Evolutionary conservation across 2,329 filamentous ascomycete genomes (phyloP).

Genomic region (Aspergillus neotritici): DNA sequence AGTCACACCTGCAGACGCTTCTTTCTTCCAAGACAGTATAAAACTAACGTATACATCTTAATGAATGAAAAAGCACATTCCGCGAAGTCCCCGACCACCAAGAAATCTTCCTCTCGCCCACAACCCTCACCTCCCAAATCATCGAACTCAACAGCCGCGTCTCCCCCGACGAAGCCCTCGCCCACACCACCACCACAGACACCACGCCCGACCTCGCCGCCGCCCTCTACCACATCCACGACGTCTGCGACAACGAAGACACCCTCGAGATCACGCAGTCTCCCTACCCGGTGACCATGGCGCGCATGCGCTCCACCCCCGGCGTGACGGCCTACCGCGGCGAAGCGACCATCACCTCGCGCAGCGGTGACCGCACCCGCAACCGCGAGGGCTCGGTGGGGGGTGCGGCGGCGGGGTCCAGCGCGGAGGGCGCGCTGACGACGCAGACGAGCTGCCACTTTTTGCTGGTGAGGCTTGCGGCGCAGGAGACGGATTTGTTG

Average conservation of each 20-base stretch:
- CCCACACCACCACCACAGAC: conserved; percentile 43
- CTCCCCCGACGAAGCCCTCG: conserved; percentile 27
- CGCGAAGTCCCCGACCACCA: conserved; percentile 57
- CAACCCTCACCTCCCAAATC: conserved; percentile 80
- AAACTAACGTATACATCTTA: conserved; percentile 7
- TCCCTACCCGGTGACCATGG: conserved; percentile 54
- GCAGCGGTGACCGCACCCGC: conserved; percentile 11
- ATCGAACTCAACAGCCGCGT: conserved; percentile 87
- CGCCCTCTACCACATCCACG: conserved; percentile 50
- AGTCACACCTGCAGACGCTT: conserved; percentile 6
- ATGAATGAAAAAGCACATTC: conserved; percentile 23
- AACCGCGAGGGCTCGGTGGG: conserved; percentile 9
- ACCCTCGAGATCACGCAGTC: conserved; percentile 62
- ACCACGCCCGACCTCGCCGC: conserved; percentile 26
- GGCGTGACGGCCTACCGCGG: conserved; percentile 23
- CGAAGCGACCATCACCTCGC: conserved; percentile 22
- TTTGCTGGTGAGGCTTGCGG: conserved; percentile 68
- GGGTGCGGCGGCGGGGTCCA: conserved; percentile 16
- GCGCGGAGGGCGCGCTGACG: conserved; percentile 15
- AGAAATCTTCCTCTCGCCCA: conserved; percentile 81
- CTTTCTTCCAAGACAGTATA: too few species aligned
- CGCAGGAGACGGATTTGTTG: conserved; percentile 71
- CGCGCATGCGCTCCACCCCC: conserved; percentile 37
- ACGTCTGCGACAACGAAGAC: conserved; percentile 61
- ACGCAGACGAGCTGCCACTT: conserved; percentile 64